A percentile compares a stretch with the other conserved stretches of the same genome.
phyloP scores from a whole-genome alignment of 2,329 filamentous ascomycete genomes.

The Clathrospora elynae region DNA sequence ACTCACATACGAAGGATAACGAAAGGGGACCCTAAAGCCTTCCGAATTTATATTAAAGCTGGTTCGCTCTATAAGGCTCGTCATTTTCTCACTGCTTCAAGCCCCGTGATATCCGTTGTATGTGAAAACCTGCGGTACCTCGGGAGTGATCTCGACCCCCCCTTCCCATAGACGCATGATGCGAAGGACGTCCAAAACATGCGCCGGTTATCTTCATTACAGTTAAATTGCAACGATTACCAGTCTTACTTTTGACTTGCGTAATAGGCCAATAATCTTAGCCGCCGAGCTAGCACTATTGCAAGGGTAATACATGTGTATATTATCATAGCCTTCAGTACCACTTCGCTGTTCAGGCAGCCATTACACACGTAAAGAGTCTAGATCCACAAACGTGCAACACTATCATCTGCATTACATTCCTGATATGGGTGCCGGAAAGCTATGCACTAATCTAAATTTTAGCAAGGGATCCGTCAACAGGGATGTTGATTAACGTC shows the following conservation, averaged over 20 bases:
- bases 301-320: conserved; percentile 1
- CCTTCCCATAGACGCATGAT: too few species aligned
- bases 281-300: conserved; percentile 2
- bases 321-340: not conserved
- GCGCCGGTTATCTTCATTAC: conserved; percentile 7
- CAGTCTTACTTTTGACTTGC: not conserved
- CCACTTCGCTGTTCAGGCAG: not conserved
- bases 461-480: conserved; percentile 15
- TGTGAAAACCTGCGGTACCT: too few species aligned
- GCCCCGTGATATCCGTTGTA: too few species aligned
- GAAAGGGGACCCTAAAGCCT: too few species aligned
- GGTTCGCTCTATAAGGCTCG: too few species aligned
- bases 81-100: too few species aligned
- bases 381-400: not conserved
- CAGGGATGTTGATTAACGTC: conserved; percentile 13
- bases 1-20: too few species aligned
- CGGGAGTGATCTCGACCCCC: too few species aligned
- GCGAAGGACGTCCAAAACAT: too few species aligned
- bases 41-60: too few species aligned
- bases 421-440: conserved; percentile 11
- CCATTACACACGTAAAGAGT: not conserved
- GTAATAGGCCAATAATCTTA: conserved; percentile 3
- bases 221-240: conserved; percentile 7
- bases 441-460: conserved; percentile 15
- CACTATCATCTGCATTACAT: conserved; percentile 10